Conservation (phyloP, 2,329 filamentous ascomycete species). For the Fusarium humuli region DNA sequence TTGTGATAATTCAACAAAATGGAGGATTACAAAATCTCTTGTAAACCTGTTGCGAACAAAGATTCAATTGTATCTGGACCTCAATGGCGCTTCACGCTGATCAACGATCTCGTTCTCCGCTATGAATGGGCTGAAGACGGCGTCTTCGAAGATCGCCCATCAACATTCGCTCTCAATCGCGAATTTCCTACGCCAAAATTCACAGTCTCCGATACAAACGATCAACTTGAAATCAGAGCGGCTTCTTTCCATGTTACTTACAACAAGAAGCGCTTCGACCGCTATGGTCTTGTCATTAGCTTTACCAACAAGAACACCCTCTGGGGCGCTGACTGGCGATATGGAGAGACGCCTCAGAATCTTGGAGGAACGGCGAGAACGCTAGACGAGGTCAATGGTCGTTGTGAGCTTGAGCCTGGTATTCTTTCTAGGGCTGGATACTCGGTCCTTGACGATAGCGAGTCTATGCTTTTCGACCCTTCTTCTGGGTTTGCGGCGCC, state of each 20-base stretch:
- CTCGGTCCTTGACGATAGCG: slow-evolving; percentile 64
- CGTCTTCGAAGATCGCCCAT: slow-evolving; percentile 71
- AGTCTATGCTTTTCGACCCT: slow-evolving; percentile 67
- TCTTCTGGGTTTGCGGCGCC: slow-evolving; percentile 63
- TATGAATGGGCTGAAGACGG: slow-evolving; percentile 72
- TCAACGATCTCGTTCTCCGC: slow-evolving; percentile 67
- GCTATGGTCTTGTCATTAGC: slow-evolving; percentile 60
- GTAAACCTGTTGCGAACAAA: slow-evolving; percentile 34
- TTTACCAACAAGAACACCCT: slow-evolving; percentile 57
- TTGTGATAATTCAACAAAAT: slow-evolving; percentile 6
- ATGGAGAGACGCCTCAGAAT: slow-evolving; percentile 56
- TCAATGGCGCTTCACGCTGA: slow-evolving; percentile 69
- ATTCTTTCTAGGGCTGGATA: slow-evolving; percentile 64
- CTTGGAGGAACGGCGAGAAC: slow-evolving; percentile 65
- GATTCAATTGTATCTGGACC: slow-evolving; percentile 33
- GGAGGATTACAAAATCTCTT: slow-evolving; percentile 37
- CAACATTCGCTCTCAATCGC: slow-evolving; percentile 70
- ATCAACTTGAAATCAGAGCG: slow-evolving; percentile 66
- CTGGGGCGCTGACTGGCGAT: slow-evolving; percentile 58
- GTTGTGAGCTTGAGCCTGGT: slow-evolving; percentile 61
- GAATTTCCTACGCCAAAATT: slow-evolving; percentile 57
- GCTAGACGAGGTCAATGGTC: slow-evolving; percentile 64
- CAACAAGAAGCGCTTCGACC: slow-evolving; percentile 66
- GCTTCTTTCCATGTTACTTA: slow-evolving; percentile 67
- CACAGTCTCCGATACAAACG: slow-evolving; percentile 58